These are phyloP conservation scores for Cyberlindnera xishuangbannaensis DNA, from an alignment of 805 yeast genomes.

Conservation along the genomic window DNA sequence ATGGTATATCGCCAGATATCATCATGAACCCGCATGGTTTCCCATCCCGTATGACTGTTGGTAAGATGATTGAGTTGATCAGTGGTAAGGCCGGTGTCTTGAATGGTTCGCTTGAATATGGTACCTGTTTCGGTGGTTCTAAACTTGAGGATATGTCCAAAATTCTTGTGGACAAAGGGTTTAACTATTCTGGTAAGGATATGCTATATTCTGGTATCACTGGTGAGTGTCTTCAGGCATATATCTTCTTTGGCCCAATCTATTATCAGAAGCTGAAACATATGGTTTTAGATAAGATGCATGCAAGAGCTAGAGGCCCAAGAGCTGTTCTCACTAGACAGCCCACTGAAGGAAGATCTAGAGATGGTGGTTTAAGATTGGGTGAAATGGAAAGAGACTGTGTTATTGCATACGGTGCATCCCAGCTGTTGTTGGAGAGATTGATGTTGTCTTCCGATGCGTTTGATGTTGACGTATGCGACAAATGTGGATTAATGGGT, in stretches of 20 bases:
- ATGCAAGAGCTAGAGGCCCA: slow-evolving; percentile 98
- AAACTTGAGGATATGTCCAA: slow-evolving; percentile 91
- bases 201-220: slow-evolving; percentile 97
- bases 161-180: slow-evolving; percentile 85
- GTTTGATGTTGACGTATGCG: slow-evolving; percentile 94
- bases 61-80: slow-evolving; percentile 93
- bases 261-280: slow-evolving; percentile 97
- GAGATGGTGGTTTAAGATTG: slow-evolving; percentile 97
- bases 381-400: slow-evolving; percentile 99
- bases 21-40: slow-evolving; percentile 99
- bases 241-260: slow-evolving; percentile 97
- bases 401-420: slow-evolving; percentile 98
- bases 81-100: slow-evolving; percentile 98
- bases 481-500: slow-evolving; percentile 94
- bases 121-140: slow-evolving; percentile 99
- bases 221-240: slow-evolving; percentile 95
- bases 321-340: slow-evolving; percentile 96
- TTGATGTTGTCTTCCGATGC: slow-evolving; percentile 97
- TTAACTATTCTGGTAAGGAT: slow-evolving; percentile 92
- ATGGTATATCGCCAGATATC: slow-evolving; percentile 90
- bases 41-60: slow-evolving; percentile 99
- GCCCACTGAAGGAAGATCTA: slow-evolving; percentile 97
- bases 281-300: slow-evolving; percentile 99
- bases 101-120: slow-evolving; percentile 87
- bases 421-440: slow-evolving; percentile 88